phyloP scores from a whole-genome alignment of 495 filamentous ascomycete species.

The Penicillium fimorum region DNA sequence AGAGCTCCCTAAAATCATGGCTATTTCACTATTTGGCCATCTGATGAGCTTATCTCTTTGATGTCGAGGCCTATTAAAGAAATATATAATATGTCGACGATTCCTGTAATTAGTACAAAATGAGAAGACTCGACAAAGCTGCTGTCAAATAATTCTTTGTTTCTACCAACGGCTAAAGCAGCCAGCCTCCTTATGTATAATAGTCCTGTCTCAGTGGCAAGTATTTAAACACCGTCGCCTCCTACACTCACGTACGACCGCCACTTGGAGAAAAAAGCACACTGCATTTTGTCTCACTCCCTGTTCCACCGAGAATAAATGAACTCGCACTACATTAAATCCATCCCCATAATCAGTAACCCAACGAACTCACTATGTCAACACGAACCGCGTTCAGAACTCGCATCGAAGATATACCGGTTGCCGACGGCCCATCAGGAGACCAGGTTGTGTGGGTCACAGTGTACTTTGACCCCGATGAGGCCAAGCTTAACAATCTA shows the following conservation, averaged over 20 bases:
- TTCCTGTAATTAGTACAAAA: not conserved
- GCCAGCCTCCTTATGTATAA: not conserved
- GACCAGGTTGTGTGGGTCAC: not conserved
- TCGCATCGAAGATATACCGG: not conserved
- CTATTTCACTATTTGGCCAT: too few species aligned
- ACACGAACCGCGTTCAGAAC: not conserved
- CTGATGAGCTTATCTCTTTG: too few species aligned
- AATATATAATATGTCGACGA: not conserved
- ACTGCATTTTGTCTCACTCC: not conserved
- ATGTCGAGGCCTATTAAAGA: not conserved
- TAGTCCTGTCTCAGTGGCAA: not conserved
- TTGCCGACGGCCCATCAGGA: not conserved
- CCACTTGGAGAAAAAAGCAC: not conserved
- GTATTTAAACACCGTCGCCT: not conserved
- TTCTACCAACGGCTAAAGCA: not conserved
- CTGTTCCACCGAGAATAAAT: not conserved
- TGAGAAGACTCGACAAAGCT: not conserved
- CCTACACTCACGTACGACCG: not conserved
- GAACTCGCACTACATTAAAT: not conserved
- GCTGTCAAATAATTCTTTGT: not conserved
- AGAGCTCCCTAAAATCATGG: not conserved
- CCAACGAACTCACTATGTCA: not conserved
- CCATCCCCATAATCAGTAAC: not conserved
- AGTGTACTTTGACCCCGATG: conserved; percentile 1
- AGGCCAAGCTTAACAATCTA: not conserved